A percentile compares a stretch with the other conserved stretches of the same genome.
These are phyloP conservation scores for Penicillium cataractarum DNA, from an alignment of 495 filamentous ascomycete species.

Conservation along the genomic window DNA sequence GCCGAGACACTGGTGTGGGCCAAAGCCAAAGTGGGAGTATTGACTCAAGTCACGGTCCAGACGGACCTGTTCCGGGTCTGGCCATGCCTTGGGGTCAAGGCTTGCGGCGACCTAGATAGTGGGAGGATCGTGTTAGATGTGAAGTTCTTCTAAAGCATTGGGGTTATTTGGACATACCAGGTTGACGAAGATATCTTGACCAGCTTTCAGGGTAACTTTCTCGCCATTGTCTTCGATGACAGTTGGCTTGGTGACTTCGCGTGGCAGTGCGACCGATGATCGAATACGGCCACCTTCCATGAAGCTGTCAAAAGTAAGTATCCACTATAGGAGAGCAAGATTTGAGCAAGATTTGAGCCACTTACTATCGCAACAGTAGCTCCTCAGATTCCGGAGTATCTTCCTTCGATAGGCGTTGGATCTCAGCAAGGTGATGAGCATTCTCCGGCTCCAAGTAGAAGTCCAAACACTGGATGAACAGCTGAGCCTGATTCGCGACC, in stretches of 20 bases:
- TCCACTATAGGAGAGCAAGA: not conserved
- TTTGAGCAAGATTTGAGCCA: not conserved
- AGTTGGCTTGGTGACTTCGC: conserved; percentile 44
- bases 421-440: conserved; percentile 54
- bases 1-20: conserved; percentile 63
- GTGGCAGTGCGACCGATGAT: conserved; percentile 57
- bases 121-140: not conserved
- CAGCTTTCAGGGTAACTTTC: conserved; percentile 48
- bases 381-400: conserved; percentile 51
- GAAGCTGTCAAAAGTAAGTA: conserved; percentile 42
- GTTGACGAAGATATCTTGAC: conserved; percentile 54
- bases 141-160: not conserved
- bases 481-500: conserved; percentile 70
- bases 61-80: conserved; percentile 65
- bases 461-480: conserved; percentile 75
- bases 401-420: conserved; percentile 56
- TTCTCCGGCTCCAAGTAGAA: conserved; percentile 69
- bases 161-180: conserved; percentile 35
- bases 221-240: conserved; percentile 46
- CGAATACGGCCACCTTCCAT: conserved; percentile 65
- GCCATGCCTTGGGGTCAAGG: conserved; percentile 62
- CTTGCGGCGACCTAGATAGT: conserved; percentile 49
- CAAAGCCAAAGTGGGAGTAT: conserved; percentile 67
- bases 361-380: conserved; percentile 50
- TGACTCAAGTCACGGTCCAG: conserved; percentile 63